Conservation (phyloP, 2,329 filamentous ascomycete species). For the Microsporum ferrugineum region DNA sequence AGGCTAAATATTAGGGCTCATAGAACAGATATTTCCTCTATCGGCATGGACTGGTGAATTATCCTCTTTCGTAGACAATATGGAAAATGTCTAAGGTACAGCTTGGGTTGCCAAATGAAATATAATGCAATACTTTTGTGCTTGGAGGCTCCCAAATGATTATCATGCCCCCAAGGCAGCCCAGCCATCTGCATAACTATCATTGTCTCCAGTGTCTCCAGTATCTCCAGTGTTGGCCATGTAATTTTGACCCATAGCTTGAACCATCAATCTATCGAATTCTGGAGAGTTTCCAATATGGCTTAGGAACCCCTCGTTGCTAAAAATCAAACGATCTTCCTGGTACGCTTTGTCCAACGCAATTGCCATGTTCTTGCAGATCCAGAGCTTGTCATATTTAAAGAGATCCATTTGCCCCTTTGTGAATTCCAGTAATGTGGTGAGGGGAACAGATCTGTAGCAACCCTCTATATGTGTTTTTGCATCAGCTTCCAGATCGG, state of each 20-base stretch:
- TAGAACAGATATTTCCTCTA: no score
- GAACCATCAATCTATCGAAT: not conserved
- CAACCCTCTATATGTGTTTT: not conserved
- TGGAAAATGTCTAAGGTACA: no score
- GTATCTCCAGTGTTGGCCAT: not conserved
- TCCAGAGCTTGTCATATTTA: not conserved
- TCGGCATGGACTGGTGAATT: no score
- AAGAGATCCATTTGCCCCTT: not conserved
- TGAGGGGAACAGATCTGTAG: not conserved
- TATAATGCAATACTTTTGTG: no score
- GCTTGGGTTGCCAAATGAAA: no score
- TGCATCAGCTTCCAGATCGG: not conserved
- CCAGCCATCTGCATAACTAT: no score
- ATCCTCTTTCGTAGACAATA: no score
- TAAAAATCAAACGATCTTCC: not conserved
- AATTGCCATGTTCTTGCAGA: not conserved
- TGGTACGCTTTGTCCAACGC: not conserved
- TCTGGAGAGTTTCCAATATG: not conserved
- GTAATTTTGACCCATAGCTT: not conserved
- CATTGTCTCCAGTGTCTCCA: not conserved
- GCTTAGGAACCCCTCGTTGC: not conserved
- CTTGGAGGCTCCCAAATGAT: no score
- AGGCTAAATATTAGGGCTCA: no score
- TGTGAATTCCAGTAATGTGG: not conserved
- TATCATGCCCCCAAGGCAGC: no score